Evolutionary conservation across 1,139 yeast species (phyloP).

Genomic region (Kodamaea sp.): DNA sequence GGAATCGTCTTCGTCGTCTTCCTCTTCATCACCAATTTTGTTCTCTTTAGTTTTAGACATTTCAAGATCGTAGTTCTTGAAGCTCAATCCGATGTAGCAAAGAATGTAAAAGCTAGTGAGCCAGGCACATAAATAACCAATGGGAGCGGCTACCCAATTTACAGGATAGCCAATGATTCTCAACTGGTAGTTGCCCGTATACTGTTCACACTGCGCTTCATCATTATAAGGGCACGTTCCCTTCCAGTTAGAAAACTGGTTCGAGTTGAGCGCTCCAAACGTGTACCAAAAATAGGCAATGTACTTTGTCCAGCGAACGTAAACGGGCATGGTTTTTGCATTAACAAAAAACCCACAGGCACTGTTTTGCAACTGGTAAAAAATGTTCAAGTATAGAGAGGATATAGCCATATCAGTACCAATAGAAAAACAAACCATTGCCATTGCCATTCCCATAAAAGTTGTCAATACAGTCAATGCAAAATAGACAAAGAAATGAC

Average conservation of each 20-base stretch:
- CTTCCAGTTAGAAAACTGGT: slow-evolving; percentile 23
- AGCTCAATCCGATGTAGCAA: slow-evolving; percentile 16
- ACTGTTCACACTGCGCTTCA: slow-evolving; percentile 15
- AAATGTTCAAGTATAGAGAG: slow-evolving; percentile 18
- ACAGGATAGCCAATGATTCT: slow-evolving; percentile 21
- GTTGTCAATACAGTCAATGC: slow-evolving; percentile 18
- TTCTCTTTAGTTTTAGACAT: slow-evolving; percentile 22
- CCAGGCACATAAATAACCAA: slow-evolving; percentile 23
- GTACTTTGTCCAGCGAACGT: slow-evolving; percentile 28
- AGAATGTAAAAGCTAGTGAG: slow-evolving; percentile 18
- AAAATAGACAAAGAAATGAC: slow-evolving; percentile 21
- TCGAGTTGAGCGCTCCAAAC: slow-evolving; percentile 24
- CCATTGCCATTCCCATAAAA: slow-evolving; percentile 23
- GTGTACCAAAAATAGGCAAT: slow-evolving; percentile 29
- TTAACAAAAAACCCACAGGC: slow-evolving; percentile 30
- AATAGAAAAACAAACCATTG: slow-evolving; percentile 23
- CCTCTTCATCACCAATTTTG: slow-evolving; percentile 21
- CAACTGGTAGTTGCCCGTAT: slow-evolving; percentile 23
- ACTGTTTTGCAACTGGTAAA: slow-evolving; percentile 27
- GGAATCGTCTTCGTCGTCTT: slow-evolving; percentile 17
- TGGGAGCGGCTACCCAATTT: slow-evolving; percentile 23
- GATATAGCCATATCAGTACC: slow-evolving; percentile 21
- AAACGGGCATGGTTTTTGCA: slow-evolving; percentile 26
- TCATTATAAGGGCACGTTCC: slow-evolving; percentile 22
- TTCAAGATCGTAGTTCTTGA: slow-evolving; percentile 20